phyloP scores from a whole-genome alignment of 1,284 basidiomycete genomes.

The Tilletia horrida region DNA sequence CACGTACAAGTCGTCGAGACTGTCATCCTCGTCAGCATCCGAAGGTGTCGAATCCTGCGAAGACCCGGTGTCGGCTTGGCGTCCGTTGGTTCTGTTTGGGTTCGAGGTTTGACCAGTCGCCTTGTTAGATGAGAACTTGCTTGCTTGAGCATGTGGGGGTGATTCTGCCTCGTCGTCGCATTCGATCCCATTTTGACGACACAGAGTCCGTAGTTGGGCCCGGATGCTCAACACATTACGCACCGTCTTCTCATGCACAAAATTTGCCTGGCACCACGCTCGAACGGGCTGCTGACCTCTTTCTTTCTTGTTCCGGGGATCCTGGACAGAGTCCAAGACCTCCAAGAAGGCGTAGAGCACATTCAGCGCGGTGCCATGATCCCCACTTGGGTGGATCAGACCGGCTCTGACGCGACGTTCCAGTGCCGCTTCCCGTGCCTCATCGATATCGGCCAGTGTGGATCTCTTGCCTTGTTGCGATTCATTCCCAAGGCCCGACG shows the following conservation, averaged over 20 bases:
- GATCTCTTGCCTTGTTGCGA: conserved; percentile 33
- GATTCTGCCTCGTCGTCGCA: conserved; percentile 36
- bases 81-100: not conserved
- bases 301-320: conserved; percentile 1
- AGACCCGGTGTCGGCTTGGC: not conserved
- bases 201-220: conserved; percentile 41
- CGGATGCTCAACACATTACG: conserved; percentile 45
- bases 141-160: too few species aligned
- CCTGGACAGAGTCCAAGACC: conserved; percentile 17
- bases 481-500: not conserved
- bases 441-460: conserved; percentile 17
- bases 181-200: conserved; percentile 37
- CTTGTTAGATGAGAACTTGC: not conserved
- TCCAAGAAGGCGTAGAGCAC: conserved; percentile 51
- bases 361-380: conserved; percentile 48
- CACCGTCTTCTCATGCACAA: conserved; percentile 43
- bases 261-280: conserved; percentile 48
- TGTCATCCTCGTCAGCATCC: not conserved
- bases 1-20: not conserved
- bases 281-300: conserved; percentile 29
- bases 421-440: not conserved
- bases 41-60: not conserved
- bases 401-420: conserved; percentile 53
- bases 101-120: not conserved
- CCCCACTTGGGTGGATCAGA: conserved; percentile 41